phyloP scores from a whole-genome alignment of 1,284 basidiomycete species.

The Malassezia slooffiae region DNA sequence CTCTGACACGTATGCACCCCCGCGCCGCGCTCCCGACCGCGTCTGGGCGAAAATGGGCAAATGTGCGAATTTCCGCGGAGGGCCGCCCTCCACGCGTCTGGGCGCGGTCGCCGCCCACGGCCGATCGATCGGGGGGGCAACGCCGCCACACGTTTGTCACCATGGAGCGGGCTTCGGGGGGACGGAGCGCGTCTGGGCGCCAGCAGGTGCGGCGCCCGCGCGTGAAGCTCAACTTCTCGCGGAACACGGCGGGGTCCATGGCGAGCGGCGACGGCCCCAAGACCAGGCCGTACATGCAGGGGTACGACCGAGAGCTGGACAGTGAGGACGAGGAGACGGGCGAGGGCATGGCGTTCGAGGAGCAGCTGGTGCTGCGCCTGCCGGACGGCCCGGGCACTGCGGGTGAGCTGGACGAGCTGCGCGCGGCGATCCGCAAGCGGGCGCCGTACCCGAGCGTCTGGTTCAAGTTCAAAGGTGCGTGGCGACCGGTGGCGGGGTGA shows the following conservation, averaged over 20 bases:
- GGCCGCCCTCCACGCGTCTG: not conserved
- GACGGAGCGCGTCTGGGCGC: not conserved
- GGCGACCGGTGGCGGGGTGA: no score
- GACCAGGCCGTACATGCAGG: conserved; percentile 44
- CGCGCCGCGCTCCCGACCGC: no score
- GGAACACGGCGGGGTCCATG: conserved; percentile 8
- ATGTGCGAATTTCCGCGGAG: not conserved
- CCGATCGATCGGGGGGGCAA: no score
- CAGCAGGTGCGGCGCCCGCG: conserved; percentile 13
- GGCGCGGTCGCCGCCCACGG: not conserved
- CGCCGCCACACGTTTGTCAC: no score
- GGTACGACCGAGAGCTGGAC: conserved; percentile 75
- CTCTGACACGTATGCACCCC: no score
- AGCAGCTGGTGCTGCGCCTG: conserved; percentile 88
- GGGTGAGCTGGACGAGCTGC: conserved; percentile 35
- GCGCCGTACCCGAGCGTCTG: conserved; percentile 72
- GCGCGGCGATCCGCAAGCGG: conserved; percentile 57
- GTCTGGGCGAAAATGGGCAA: not conserved
- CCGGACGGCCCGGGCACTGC: conserved; percentile 62
- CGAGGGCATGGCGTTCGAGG: conserved; percentile 69
- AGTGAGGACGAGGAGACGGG: conserved; percentile 71
- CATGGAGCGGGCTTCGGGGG: no score
- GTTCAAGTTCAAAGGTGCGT: conserved; percentile 92
- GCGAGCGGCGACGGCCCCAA: conserved; percentile 29
- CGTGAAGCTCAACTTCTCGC: conserved; percentile 15